phyloP scores from a whole-genome alignment of 140 eudicot genomes.

The Cichorium intybus region DNA sequence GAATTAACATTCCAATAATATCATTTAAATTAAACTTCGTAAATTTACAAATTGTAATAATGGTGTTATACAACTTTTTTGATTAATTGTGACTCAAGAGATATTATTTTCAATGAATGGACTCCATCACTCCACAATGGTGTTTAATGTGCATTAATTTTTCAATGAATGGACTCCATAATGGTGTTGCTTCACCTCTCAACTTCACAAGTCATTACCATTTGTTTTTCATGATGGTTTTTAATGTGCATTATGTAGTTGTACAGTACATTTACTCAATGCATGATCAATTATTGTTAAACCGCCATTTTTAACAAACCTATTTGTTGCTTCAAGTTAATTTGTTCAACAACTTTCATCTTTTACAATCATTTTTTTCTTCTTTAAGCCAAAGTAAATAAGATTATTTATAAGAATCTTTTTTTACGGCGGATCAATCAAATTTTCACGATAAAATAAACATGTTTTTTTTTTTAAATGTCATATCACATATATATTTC shows the following conservation, averaged over 20 bases:
- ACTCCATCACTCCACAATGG: too few species aligned
- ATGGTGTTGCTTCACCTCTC: constrained; percentile 16
- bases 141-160: constrained; percentile 9
- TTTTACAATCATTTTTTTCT: not conserved
- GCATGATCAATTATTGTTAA: not conserved
- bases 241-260: constrained; percentile 3
- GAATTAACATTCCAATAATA: too few species aligned
- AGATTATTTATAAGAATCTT: too few species aligned
- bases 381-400: too few species aligned
- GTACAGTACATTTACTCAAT: not conserved
- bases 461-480: not conserved
- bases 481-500: not conserved
- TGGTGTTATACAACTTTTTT: too few species aligned
- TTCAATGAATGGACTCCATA: constrained; percentile 24
- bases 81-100: too few species aligned
- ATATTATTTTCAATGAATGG: not conserved
- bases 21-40: too few species aligned
- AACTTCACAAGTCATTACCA: not conserved
- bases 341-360: not conserved
- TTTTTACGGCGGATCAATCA: too few species aligned
- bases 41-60: not conserved
- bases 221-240: not conserved
- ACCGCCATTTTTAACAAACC: not conserved
- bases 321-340: constrained; percentile 15
- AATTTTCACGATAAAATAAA: too few species aligned